phyloP scores from a whole-genome alignment of 2,329 filamentous ascomycete species.

The Teratosphaeria pseudoeucalypti region DNA sequence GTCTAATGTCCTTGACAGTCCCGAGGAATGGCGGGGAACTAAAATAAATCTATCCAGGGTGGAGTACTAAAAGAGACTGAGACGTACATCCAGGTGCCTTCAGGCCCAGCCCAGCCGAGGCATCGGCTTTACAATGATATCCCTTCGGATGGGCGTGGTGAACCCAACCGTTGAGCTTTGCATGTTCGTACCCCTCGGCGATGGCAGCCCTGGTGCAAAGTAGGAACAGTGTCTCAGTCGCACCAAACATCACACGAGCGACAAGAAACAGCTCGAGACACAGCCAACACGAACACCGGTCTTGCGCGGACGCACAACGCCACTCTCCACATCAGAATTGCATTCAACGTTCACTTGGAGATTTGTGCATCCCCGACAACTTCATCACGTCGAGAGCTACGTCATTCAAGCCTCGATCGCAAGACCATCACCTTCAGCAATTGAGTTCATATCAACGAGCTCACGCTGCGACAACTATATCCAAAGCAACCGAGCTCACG shows the following conservation, averaged over 20 bases:
- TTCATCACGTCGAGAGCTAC: not conserved
- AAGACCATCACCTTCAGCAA: not conserved
- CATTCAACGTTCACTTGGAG: not conserved
- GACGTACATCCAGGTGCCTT: not conserved
- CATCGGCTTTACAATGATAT: not conserved
- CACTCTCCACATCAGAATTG: not conserved
- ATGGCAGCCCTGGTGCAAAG: not conserved
- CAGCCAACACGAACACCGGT: not conserved
- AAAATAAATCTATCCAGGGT: not conserved
- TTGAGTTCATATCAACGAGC: not conserved
- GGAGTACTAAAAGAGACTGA: not conserved
- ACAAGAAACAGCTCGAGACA: not conserved
- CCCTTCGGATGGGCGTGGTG: not conserved
- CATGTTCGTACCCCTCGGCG: not conserved
- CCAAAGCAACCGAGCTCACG: not conserved
- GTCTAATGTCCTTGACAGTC: not conserved
- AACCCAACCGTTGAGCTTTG: not conserved
- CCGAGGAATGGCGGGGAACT: not conserved
- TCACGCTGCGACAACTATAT: not conserved
- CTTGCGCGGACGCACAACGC: not conserved
- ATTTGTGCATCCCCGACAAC: not conserved
- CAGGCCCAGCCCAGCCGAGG: not conserved
- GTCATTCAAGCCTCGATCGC: not conserved
- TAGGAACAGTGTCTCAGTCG: not conserved
- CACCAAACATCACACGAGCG: not conserved